Base-by-base conservation (phyloP, 2,329 filamentous ascomycete genomes). In the Hirsutella rhossiliensis region DNA sequence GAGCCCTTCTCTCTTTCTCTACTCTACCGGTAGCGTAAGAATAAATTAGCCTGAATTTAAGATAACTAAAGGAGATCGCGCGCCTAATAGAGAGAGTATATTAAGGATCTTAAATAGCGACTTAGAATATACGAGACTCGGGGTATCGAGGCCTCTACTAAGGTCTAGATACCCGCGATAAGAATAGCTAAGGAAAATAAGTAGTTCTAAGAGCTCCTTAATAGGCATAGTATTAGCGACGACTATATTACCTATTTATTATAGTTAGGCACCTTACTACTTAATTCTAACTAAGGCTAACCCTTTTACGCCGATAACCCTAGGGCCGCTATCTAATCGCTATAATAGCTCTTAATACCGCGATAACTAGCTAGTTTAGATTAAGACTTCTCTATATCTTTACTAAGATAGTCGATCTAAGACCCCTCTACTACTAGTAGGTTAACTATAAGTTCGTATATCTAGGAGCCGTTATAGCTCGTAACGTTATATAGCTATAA, bases 151-250 rank as follows among this genome's bases (percentile, higher is more conserved):
- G n/a, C n/a, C n/a, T n/a, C n/a, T n/a, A n/a, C n/a, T n/a, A n/a
- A n/a, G n/a, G n/a, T n/a, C n/a, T n/a, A 88, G 56, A 64, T 71
- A 42, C 83, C 82, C 1, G 84, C 83, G 2, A 68, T 80, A 44
- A 74, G 66, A 44, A 84, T 87, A 3, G 72, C 77, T 5, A 76
- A 82, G 15, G 82, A 89, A 59, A 88, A 88, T 58, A 71, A 65
- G 46, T 73, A 73, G 43, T 66, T 88, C 44, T 70, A 81, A 19
- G 63, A 63, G 15, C 65, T 87, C 17, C 67, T 87, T 30, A 65
- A 68, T 42, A 62, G 70, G 38, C 66, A 75, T 50, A 81, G 82
- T 4, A 38, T n/a, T n/a, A n/a, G n/a, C n/a, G n/a, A n/a, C n/a
- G n/a, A n/a, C n/a, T n/a, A n/a, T n/a, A n/a, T n/a, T n/a, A n/a